These are phyloP conservation scores for Zygosaccharomyces sapae DNA, from an alignment of 1,139 yeast species.

Conservation along the genomic window DNA sequence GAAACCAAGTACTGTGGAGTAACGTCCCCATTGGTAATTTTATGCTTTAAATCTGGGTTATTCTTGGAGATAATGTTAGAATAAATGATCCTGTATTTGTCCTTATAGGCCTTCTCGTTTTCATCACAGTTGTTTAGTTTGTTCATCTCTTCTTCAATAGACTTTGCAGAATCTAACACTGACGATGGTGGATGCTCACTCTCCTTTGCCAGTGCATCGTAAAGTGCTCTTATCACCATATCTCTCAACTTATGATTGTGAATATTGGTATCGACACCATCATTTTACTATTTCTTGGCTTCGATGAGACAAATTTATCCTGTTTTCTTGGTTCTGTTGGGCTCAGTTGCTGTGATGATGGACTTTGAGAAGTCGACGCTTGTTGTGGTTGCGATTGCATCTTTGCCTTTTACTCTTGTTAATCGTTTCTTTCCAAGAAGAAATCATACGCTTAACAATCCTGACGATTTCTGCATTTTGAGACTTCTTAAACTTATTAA, in stretches of 20 bases:
- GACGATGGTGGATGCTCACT: slow-evolving; percentile 53
- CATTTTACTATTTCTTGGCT: slow-evolving; percentile 76
- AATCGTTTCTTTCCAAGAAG: slow-evolving; percentile 87
- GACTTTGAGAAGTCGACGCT: slow-evolving; percentile 12
- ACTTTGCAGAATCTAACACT: slow-evolving; percentile 61
- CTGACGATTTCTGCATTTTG: slow-evolving; percentile 59
- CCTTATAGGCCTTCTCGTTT: slow-evolving; percentile 50
- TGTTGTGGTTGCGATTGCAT: slow-evolving; percentile 18
- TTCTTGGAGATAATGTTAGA: slow-evolving; percentile 84
- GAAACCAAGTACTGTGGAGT: slow-evolving; percentile 60
- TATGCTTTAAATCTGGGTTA: slow-evolving; percentile 75
- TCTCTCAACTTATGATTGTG: slow-evolving; percentile 79
- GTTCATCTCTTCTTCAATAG: slow-evolving; percentile 65
- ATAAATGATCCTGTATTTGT: slow-evolving; percentile 75
- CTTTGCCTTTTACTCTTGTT: slow-evolving; percentile 58
- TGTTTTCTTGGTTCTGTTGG: slow-evolving; percentile 32
- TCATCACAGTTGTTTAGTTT: slow-evolving; percentile 25
- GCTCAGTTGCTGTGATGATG: slow-evolving; percentile 6
- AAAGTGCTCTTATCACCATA: slow-evolving; percentile 75
- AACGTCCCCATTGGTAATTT: slow-evolving; percentile 63
- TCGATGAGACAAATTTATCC: slow-evolving; percentile 40
- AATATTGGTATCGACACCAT: slow-evolving; percentile 66
- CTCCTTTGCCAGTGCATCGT: slow-evolving; percentile 84
- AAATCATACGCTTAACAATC: slow-evolving; percentile 76
- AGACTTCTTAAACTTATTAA: slow-evolving; percentile 77